A percentile compares a stretch with the other conserved stretches of the same genome.
phyloP scores from a whole-genome alignment of 495 filamentous ascomycete genomes.

The Usnea hakonensis region DNA sequence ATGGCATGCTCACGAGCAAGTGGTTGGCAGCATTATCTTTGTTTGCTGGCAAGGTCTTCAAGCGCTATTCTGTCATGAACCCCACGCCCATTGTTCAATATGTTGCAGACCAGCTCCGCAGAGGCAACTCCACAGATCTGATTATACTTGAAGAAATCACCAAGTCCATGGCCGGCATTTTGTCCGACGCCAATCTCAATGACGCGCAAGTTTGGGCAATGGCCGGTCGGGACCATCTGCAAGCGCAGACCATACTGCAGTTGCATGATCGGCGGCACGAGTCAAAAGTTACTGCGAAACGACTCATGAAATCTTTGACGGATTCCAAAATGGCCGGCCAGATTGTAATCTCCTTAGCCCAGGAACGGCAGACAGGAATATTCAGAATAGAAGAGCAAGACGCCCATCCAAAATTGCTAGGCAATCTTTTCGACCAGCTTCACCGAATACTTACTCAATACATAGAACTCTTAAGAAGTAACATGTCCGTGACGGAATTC shows the following conservation, averaged over 20 bases:
- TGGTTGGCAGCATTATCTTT: slow-evolving; percentile 80
- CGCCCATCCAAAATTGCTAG: slow-evolving; percentile 71
- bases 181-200: slow-evolving; percentile 74
- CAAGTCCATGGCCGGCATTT: slow-evolving; percentile 84
- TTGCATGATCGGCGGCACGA: slow-evolving; percentile 73
- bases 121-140: slow-evolving; percentile 75
- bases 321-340: slow-evolving; percentile 65
- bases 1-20: slow-evolving; percentile 76
- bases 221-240: slow-evolving; percentile 73
- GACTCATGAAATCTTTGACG: slow-evolving; percentile 70
- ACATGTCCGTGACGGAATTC: slow-evolving; percentile 68
- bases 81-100: slow-evolving; percentile 81
- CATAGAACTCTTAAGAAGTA: slow-evolving; percentile 76
- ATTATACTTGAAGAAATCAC: slow-evolving; percentile 84
- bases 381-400: slow-evolving; percentile 58
- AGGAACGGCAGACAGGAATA: slow-evolving; percentile 74
- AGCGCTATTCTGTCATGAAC: slow-evolving; percentile 71
- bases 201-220: slow-evolving; percentile 79
- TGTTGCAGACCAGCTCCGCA: slow-evolving; percentile 70
- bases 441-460: slow-evolving; percentile 79
- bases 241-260: slow-evolving; percentile 66
- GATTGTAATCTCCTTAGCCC: slow-evolving; percentile 80
- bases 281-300: slow-evolving; percentile 55
- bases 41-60: slow-evolving; percentile 83
- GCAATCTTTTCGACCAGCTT: slow-evolving; percentile 82